Conservation (phyloP, 2,329 filamentous ascomycete genomes). For the Macrophomina phaseolina region DNA sequence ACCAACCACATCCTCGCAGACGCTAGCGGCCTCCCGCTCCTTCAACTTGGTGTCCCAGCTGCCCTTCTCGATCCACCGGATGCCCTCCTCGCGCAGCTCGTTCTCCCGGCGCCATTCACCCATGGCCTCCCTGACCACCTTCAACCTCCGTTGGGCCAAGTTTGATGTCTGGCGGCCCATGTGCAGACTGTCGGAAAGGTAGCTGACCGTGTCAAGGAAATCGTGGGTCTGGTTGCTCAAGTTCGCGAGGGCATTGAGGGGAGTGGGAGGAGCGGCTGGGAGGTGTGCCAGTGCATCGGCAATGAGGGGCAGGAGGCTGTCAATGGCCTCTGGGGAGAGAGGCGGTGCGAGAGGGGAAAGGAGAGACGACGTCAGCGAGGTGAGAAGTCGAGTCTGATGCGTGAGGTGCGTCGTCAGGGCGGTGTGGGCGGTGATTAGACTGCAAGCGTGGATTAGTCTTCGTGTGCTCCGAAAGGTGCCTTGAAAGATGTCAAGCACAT, state of each 20-base stretch:
- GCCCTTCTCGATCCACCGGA: conserved; percentile 78
- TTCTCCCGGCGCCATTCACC: conserved; percentile 83
- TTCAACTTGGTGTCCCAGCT: conserved; percentile 81
- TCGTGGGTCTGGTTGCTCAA: conserved; percentile 70
- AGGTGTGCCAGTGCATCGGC: conserved; percentile 69
- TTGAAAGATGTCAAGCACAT: conserved; percentile 33
- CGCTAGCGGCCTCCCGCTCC: conserved; percentile 78
- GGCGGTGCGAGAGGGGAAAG: conserved; percentile 71
- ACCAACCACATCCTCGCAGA: conserved; percentile 85
- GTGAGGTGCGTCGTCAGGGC: conserved; percentile 75
- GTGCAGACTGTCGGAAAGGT: conserved; percentile 88
- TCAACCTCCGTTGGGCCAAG: conserved; percentile 78
- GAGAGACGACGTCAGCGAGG: conserved; percentile 74
- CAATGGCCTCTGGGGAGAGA: conserved; percentile 68
- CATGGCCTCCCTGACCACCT: conserved; percentile 82
- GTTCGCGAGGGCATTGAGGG: conserved; percentile 70
- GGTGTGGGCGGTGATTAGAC: conserved; percentile 76
- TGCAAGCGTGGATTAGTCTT: conserved; percentile 41
- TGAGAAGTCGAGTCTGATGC: conserved; percentile 76
- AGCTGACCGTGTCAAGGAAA: conserved; percentile 79
- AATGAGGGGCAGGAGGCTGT: conserved; percentile 72
- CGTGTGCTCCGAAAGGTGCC: background rate
- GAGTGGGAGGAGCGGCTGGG: conserved; percentile 68
- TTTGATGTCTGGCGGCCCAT: conserved; percentile 90
- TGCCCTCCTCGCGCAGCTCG: conserved; percentile 80